A percentile compares a stretch with the other conserved stretches of the same genome.
These are phyloP conservation scores for Penicillium concentricum DNA, from an alignment of 2,329 filamentous ascomycete species.

Conservation along the genomic window DNA sequence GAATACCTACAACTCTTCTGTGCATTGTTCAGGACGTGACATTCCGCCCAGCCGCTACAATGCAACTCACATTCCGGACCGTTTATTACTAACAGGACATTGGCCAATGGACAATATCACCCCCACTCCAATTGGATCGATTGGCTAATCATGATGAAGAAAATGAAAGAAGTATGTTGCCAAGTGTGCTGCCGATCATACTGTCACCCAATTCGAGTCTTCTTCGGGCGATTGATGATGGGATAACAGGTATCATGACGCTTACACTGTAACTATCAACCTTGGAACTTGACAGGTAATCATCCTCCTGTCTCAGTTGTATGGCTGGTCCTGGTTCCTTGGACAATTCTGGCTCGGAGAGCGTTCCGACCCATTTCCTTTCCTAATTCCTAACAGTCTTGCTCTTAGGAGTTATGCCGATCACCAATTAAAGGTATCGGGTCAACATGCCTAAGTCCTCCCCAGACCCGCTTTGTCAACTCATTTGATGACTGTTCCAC, in stretches of 20 bases:
- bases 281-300: slow-evolving; percentile 1
- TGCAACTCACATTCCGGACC: slow-evolving; percentile 27
- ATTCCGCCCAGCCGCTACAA: slow-evolving; percentile 35
- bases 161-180: not conserved
- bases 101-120: slow-evolving; percentile 11
- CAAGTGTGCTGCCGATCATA: slow-evolving; percentile 16
- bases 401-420: slow-evolving; percentile 4
- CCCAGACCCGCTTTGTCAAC: slow-evolving; percentile 24
- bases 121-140: slow-evolving; percentile 13
- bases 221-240: slow-evolving; percentile 17
- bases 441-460: slow-evolving; percentile 11
- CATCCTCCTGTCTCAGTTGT: not conserved
- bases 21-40: slow-evolving; percentile 34
- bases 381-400: not conserved
- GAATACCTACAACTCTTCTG: slow-evolving; percentile 24
- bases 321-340: slow-evolving; percentile 10
- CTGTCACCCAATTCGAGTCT: slow-evolving; percentile 12
- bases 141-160: slow-evolving; percentile 14
- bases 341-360: slow-evolving; percentile 9
- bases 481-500: slow-evolving; percentile 25
- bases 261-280: slow-evolving; percentile 28
- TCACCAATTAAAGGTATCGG: slow-evolving; percentile 17
- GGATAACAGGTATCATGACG: slow-evolving; percentile 32
- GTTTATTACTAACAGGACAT: slow-evolving; percentile 17
- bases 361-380: slow-evolving; percentile 14